phyloP scores from a whole-genome alignment of 805 yeast genomes.

The Saccharomycopsis babjevae region DNA sequence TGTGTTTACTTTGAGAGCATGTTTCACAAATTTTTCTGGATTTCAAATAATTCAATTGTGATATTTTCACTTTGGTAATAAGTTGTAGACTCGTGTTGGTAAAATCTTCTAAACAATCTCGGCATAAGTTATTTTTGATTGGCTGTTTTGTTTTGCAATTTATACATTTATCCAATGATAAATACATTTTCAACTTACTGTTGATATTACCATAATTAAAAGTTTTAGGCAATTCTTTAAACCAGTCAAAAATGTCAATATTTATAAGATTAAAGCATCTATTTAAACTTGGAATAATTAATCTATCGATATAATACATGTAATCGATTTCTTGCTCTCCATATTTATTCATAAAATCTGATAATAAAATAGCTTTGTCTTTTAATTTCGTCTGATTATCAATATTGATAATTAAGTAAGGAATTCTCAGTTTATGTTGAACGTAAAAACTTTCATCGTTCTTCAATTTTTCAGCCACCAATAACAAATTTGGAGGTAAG shows the following conservation, averaged over 20 bases:
- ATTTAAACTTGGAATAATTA: constrained; percentile 82
- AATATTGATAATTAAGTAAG: constrained; percentile 66
- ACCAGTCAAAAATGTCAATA: constrained; percentile 72
- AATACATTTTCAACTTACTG: background rate
- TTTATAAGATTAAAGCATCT: constrained; percentile 77
- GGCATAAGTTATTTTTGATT: background rate
- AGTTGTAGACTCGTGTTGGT: background rate
- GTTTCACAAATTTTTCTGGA: background rate
- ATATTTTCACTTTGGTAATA: background rate
- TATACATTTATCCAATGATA: background rate
- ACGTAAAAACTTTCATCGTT: constrained; percentile 70
- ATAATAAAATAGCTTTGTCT: constrained; percentile 76
- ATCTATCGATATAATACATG: constrained; percentile 77
- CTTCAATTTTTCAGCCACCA: constrained; percentile 53
- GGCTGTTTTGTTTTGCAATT: background rate
- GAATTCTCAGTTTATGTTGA: constrained; percentile 80
- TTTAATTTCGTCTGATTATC: constrained; percentile 43
- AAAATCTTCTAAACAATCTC: background rate
- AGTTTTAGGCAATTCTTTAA: constrained; percentile 45
- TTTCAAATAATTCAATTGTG: background rate
- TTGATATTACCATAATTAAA: background rate
- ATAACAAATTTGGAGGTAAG: constrained; percentile 86
- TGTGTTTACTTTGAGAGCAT: background rate
- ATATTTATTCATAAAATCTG: constrained; percentile 43
- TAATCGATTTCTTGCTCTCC: constrained; percentile 44